Evolutionary conservation across 1,284 basidiomycete species (phyloP).

Genomic region (Trichosporon ovoides): DNA sequence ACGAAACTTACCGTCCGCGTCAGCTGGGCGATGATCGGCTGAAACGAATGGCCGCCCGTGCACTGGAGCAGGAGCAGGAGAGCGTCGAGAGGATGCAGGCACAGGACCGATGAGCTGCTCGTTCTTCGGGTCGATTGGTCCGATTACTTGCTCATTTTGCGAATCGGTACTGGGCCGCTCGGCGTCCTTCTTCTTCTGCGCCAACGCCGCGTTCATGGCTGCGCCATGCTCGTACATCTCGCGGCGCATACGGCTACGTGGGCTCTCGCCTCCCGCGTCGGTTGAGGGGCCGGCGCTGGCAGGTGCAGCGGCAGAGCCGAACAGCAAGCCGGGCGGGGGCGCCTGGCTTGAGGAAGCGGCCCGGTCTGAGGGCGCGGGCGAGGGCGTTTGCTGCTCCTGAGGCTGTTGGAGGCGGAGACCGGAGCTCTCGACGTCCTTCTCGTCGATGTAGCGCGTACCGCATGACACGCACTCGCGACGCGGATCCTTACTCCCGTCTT

Average conservation of each 20-base stretch:
- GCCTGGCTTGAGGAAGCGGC: too few relatives aligned
- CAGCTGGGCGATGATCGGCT: conserved; percentile 28
- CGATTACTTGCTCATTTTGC: neutral
- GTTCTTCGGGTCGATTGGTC: neutral
- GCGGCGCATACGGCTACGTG: conserved; percentile 28
- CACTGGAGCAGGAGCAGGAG: neutral
- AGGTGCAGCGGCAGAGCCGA: neutral
- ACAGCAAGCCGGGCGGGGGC: neutral
- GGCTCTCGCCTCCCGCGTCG: conserved; percentile 26
- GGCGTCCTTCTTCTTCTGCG: neutral
- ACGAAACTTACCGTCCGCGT: conserved; percentile 51
- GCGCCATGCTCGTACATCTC: conserved; percentile 36
- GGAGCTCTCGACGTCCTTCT: conserved; percentile 19
- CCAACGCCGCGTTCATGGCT: conserved; percentile 11
- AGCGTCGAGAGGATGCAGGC: neutral
- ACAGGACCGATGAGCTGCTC: neutral
- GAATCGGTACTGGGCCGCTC: neutral
- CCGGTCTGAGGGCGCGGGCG: neutral
- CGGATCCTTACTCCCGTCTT: conserved; percentile 32
- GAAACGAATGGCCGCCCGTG: conserved; percentile 25
- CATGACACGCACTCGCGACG: conserved; percentile 40
- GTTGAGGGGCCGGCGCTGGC: neutral
- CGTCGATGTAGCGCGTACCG: conserved; percentile 35
- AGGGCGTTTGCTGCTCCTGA: neutral
- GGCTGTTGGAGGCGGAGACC: conserved; percentile 2